Evolutionary conservation across 2,329 filamentous ascomycete species (phyloP).

Genomic region (Simplicillium sp.): DNA sequence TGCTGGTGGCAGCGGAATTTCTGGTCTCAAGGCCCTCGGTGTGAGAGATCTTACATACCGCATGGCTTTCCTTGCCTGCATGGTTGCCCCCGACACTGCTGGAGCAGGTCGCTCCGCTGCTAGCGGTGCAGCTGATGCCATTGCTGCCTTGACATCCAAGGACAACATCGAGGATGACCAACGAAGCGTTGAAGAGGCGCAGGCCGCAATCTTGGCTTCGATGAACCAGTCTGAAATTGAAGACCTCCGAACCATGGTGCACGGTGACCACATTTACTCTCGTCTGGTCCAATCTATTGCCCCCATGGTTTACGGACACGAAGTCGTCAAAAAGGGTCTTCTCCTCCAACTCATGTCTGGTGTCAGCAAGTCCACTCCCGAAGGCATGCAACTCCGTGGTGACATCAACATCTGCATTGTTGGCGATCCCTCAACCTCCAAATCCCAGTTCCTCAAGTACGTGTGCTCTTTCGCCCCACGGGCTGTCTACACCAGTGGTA

Average conservation of each 20-base stretch:
- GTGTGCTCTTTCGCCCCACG: constrained; percentile 94
- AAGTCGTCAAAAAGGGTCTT: constrained; percentile 94
- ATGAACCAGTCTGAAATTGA: constrained; percentile 83
- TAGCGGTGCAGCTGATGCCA: constrained; percentile 60
- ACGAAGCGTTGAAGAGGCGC: constrained; percentile 72
- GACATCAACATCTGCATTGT: constrained; percentile 99
- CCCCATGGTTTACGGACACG: constrained; percentile 94
- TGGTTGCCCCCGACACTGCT: constrained; percentile 84
- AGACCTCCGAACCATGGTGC: constrained; percentile 86
- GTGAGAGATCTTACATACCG: constrained; percentile 93
- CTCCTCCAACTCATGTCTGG: constrained; percentile 93
- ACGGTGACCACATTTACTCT: constrained; percentile 90
- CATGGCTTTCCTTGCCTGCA: constrained; percentile 92
- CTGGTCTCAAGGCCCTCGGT: constrained; percentile 82
- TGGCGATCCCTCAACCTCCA: constrained; percentile 91
- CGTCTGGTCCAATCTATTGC: constrained; percentile 88
- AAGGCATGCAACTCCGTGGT: constrained; percentile 91
- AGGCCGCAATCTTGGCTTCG: constrained; percentile 77
- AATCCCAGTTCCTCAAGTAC: constrained; percentile 97
- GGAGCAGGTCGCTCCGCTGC: constrained; percentile 67
- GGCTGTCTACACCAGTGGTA: constrained; percentile 94
- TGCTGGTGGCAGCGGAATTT: constrained; percentile 74
- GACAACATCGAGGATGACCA: constrained; percentile 53
- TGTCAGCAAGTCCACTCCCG: constrained; percentile 81
- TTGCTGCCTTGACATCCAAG: constrained; percentile 62